Evolutionary conservation across 768 basidiomycete species (phyloP), one percentile per base, ranked within the genome.

Genomic region (Leccinum arenicola): DNA sequence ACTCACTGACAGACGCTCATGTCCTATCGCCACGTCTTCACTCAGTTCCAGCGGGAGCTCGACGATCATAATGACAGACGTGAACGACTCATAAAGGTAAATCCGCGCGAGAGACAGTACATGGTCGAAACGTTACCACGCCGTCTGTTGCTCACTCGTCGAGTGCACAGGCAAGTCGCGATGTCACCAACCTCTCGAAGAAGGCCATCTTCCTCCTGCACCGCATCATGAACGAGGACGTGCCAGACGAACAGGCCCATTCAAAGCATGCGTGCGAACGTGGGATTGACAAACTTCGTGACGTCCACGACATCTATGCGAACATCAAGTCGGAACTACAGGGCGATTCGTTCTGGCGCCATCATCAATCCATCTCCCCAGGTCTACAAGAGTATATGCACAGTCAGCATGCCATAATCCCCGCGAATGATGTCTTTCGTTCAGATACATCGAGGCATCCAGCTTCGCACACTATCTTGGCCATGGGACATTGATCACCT

Each of bases 201-300:
- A 95, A 93, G 75, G 79, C 86, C 63, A 98, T 99, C 62, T 98
- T 98, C 70, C 85, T 93, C 43, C 80, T 98, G 4, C 96, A 98
- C 68, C 88, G 94, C 52, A 76, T 87, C 59, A 74, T 81, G 64
- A 78, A 76, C 36, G 81, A 82, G 55, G 76, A 77, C 15, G 69
- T 68, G 17, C 53, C 66, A 54, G 63, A 70, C 2, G 66, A 68
- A 38, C 52, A 49, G n/a, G 58, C 67, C 51, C 63, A 64, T n/a
- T 74, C 77, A 27, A 69, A 71, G 31, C 73, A 70, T 35, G 87
- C 87, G 4, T 84, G 81, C 3, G 66, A 76, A 23, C 75, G 77
- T 36, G 87, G 80, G 3, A 77, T 78, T 47, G 76, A 78, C 53
- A 92, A 89, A 66, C 80, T 95, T 19, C 69, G 74, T 8, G 87